phyloP scores from a whole-genome alignment of 495 filamentous ascomycete genomes.

The Darksidea phi region DNA sequence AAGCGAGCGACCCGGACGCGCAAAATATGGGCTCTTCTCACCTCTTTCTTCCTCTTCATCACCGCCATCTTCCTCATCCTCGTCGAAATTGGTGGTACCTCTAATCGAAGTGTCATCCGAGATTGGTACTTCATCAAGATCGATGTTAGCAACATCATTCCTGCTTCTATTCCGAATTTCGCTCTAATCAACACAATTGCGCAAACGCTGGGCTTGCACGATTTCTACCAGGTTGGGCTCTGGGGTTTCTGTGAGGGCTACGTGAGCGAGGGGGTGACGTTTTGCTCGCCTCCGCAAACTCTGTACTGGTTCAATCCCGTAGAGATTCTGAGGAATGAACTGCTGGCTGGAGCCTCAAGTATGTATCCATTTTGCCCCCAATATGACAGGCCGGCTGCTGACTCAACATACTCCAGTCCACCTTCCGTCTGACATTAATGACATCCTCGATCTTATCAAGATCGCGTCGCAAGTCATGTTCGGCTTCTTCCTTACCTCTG shows the following conservation, averaged over 20 bases:
- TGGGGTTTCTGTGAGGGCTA: conserved; percentile 92
- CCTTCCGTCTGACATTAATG: conserved; percentile 67
- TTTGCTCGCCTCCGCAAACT: conserved; percentile 63
- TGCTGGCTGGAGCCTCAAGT: conserved; percentile 78
- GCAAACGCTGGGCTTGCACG: conserved; percentile 81
- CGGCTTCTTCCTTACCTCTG: conserved; percentile 72
- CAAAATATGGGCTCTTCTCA: conserved; percentile 55
- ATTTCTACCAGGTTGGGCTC: conserved; percentile 90
- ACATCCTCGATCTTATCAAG: conserved; percentile 70
- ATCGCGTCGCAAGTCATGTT: conserved; percentile 90
- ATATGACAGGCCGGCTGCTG: conserved; percentile 16
- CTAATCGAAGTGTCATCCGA: conserved; percentile 57
- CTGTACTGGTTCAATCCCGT: conserved; percentile 93
- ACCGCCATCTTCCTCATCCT: conserved; percentile 74
- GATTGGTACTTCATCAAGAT: conserved; percentile 80
- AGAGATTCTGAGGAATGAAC: conserved; percentile 69
- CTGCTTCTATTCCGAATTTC: conserved; percentile 69
- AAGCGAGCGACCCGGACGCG: conserved; percentile 59
- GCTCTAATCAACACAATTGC: conserved; percentile 82
- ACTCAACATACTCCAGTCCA: conserved; percentile 55
- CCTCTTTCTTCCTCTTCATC: conserved; percentile 68
- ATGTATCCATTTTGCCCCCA: conserved; percentile 37
- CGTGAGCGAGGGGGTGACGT: conserved; percentile 65
- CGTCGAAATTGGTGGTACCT: conserved; percentile 71
- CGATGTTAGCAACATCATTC: conserved; percentile 81